phyloP scores from a whole-genome alignment of 2,329 filamentous ascomycete species.

The Aspergillus vadensis region DNA sequence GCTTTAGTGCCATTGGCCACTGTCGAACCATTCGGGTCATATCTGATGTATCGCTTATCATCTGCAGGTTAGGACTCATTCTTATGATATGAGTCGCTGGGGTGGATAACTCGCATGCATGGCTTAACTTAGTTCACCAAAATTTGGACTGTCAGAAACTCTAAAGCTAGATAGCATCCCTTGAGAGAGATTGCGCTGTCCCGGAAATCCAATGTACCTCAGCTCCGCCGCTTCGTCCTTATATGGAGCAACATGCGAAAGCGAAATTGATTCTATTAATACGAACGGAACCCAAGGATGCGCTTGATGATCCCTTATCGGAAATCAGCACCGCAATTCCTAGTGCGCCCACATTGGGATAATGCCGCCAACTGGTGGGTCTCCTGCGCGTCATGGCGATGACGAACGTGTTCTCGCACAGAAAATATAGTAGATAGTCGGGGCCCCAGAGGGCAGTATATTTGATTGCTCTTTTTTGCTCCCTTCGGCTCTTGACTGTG shows the following conservation, averaged over 20 bases:
- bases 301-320: neutral
- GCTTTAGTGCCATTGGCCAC: neutral
- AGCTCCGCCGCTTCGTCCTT: neutral
- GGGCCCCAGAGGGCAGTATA: neutral
- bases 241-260: neutral
- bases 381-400: constrained; percentile 2
- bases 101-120: neutral
- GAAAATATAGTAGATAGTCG: neutral
- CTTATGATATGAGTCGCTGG: neutral
- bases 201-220: neutral
- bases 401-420: constrained; percentile 6
- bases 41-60: neutral
- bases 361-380: constrained; percentile 6
- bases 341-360: neutral
- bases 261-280: neutral
- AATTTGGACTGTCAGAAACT: neutral
- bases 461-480: neutral
- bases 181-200: neutral
- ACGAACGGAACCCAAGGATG: neutral
- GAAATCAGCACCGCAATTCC: neutral
- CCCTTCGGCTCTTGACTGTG: neutral
- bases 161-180: neutral
- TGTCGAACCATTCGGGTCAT: neutral
- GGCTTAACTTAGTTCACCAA: neutral
- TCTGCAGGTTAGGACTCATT: neutral